phyloP scores from a whole-genome alignment of 305 asterid genomes.

The Euphrasia arctica region DNA sequence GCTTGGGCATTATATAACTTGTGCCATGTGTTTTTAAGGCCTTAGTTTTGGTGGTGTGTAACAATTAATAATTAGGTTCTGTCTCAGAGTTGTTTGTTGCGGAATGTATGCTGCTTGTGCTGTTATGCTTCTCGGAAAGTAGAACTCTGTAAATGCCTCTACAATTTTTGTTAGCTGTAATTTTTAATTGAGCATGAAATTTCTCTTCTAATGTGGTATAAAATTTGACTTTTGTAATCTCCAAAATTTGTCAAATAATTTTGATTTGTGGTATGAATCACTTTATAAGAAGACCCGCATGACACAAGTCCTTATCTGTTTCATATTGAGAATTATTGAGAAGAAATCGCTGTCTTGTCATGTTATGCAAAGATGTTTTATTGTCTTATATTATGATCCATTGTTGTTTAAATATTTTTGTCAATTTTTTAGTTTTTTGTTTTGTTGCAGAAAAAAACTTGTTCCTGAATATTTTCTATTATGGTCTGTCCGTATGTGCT shows the following conservation, averaged over 20 bases:
- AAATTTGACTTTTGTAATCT: not conserved
- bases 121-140: not conserved
- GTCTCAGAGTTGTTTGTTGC: constrained; percentile 14
- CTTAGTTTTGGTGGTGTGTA: constrained; percentile 3
- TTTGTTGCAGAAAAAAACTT: not conserved
- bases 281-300: not conserved
- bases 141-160: not conserved
- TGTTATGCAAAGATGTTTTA: not conserved
- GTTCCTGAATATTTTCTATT: not conserved
- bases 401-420: not conserved
- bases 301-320: not conserved
- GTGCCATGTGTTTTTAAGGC: constrained; percentile 5
- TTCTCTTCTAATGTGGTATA: not conserved
- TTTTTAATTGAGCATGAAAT: not conserved
- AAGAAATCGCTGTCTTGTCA: not conserved
- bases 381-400: not conserved
- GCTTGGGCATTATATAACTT: constrained; percentile 6
- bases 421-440: not conserved
- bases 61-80: not conserved
- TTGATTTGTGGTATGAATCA: not conserved
- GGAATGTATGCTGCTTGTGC: constrained; percentile 14
- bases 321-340: not conserved
- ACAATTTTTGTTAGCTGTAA: not conserved
- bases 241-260: constrained; percentile 1
- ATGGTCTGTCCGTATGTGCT: constrained; percentile 6